Evolutionary conservation across 2,329 filamentous ascomycete genomes (phyloP), one percentile per base, ranked within the genome.

Genomic region (Didymella segeticola): DNA sequence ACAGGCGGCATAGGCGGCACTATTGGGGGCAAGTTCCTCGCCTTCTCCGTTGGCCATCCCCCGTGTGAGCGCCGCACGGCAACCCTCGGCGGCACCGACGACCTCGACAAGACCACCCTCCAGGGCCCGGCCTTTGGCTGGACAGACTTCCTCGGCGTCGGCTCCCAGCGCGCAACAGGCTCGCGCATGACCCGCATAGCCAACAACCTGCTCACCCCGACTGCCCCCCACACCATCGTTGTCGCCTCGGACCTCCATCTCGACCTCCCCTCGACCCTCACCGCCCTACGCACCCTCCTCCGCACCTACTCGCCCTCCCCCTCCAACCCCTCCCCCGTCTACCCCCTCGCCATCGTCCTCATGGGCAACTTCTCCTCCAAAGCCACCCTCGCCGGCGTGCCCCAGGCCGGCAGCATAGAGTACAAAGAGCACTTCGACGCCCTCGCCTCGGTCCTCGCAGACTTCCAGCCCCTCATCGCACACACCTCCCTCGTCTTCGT

Each of bases 371-470:
- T 99, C 68, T 81, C 82, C 47, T 82, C 80, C 38, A 78, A 80
- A 61, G 80, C 84, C 19, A 78, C 79, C 46, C 80, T 88, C 68
- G 80, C 82, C 23, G 88, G 89, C 47, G 86, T 73, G 0, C 88
- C 86, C 30, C 88, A 84, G 36, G 87, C 89, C 19, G 90, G 91
- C 30, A 93, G 90, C 74, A 93, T 98, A 63, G 92, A 96, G 76
- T 98, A 96, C 79, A 98, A 98, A 78, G 95, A 98, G 76, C 89
- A 90, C 71, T 97, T 98, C 73, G 92, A 99, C 76, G 86, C 87
- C 8, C 83, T 99, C 11, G 93, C 95, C 3, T 86, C 88, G 2
- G 83, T 91, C 1, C 82, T 99, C 5, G 82, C 90, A 7, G 92
- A 98, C 62, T 98, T 91, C 68, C 91, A 91, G 3, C 82, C 84